Evolutionary conservation across 2,329 filamentous ascomycete genomes (phyloP).

Genomic region (Botrytis pseudocinerea): DNA sequence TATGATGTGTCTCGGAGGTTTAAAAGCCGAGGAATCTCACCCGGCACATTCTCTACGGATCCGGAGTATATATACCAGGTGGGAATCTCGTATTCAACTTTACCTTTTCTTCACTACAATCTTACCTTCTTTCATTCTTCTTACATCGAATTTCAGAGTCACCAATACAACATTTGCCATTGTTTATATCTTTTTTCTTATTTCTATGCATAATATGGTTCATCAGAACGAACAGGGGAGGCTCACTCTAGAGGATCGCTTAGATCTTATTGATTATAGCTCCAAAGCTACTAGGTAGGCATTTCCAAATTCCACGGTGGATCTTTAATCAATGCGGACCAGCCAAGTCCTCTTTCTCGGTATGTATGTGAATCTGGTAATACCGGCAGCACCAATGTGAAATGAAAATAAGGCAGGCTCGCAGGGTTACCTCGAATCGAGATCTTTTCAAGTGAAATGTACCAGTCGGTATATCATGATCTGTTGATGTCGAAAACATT

Average conservation of each 20-base stretch:
- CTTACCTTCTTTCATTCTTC: background rate
- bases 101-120: background rate
- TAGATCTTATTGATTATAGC: background rate
- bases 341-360: background rate
- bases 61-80: background rate
- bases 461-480: background rate
- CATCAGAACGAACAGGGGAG: background rate
- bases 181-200: background rate
- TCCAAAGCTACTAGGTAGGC: background rate
- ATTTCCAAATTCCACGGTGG: background rate
- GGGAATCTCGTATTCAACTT: background rate
- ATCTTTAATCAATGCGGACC: background rate
- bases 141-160: background rate
- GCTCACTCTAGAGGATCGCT: background rate
- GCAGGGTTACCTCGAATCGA: background rate
- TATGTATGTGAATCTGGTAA: background rate
- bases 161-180: too few relatives aligned
- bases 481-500: background rate
- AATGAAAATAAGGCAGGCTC: background rate
- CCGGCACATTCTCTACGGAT: background rate
- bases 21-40: background rate
- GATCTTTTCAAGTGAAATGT: constrained; percentile 4
- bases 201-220: background rate
- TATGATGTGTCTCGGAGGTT: background rate
- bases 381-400: background rate